These are phyloP conservation scores for Diutina sp. DNA, from an alignment of 1,139 yeast species.

Conservation along the genomic window DNA sequence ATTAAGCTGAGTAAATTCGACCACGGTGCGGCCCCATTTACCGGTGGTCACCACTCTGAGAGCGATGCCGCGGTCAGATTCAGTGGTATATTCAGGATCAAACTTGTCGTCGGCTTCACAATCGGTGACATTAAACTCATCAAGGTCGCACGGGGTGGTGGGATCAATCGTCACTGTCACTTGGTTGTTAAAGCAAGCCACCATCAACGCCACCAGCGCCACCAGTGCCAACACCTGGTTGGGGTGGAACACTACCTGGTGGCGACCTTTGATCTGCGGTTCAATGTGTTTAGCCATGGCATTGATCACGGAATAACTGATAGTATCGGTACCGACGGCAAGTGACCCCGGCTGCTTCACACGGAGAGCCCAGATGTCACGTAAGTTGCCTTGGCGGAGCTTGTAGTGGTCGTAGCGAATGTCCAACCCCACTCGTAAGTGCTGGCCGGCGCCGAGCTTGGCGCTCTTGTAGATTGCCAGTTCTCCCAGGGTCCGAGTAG, in stretches of 20 bases:
- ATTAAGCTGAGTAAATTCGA: slow-evolving; percentile 44
- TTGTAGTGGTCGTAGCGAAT: slow-evolving; percentile 48
- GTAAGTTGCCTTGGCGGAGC: slow-evolving; percentile 53
- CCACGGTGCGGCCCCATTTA: slow-evolving; percentile 11
- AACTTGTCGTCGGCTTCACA: slow-evolving; percentile 6
- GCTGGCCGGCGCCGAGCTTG: slow-evolving; percentile 48
- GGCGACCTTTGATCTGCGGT: slow-evolving; percentile 6
- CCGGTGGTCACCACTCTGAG: slow-evolving; percentile 13
- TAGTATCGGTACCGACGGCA: slow-evolving; percentile 9
- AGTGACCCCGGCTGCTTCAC: slow-evolving; percentile 9
- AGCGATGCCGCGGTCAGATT: slow-evolving; percentile 28
- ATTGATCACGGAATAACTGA: slow-evolving; percentile 15
- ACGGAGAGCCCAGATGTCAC: slow-evolving; percentile 48
- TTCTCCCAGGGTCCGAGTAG: slow-evolving; percentile 43
- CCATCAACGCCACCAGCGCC: slow-evolving; percentile 12
- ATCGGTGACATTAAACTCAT: neutral
- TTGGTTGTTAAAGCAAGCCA: slow-evolving; percentile 19
- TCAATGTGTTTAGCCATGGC: slow-evolving; percentile 11
- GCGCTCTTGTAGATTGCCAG: slow-evolving; percentile 56
- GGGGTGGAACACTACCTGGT: slow-evolving; percentile 10
- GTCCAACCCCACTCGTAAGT: slow-evolving; percentile 53
- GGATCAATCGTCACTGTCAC: slow-evolving; percentile 13
- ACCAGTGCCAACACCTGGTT: slow-evolving; percentile 9
- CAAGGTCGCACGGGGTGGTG: neutral
- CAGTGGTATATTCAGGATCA: slow-evolving; percentile 17